Evolutionary conservation across 1,139 yeast genomes (phyloP).

Genomic region (Pichia sp.): DNA sequence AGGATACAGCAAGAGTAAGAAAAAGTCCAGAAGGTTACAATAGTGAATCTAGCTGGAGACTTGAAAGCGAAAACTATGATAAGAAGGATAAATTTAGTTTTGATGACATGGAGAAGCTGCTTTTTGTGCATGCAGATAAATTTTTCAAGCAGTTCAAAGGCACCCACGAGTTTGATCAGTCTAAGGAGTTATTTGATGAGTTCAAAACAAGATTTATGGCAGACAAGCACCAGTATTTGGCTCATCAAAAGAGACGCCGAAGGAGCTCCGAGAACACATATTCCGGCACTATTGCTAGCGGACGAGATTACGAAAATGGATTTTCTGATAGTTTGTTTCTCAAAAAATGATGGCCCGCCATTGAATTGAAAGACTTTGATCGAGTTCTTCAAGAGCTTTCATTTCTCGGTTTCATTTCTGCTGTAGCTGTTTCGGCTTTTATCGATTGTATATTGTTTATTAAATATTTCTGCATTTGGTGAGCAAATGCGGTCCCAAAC

Average conservation of each 20-base stretch:
- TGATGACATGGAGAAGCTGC: conserved; percentile 44
- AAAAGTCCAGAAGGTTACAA: neutral
- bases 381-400: too few relatives aligned
- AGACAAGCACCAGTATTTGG: conserved; percentile 34
- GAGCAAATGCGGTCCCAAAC: too few relatives aligned
- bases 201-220: conserved; percentile 48
- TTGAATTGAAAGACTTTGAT: too few relatives aligned
- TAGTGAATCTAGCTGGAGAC: neutral
- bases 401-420: too few relatives aligned
- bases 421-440: too few relatives aligned
- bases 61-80: neutral
- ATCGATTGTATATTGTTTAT: too few relatives aligned
- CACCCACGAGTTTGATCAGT: conserved; percentile 41
- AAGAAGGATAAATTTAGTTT: conserved; percentile 32
- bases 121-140: conserved; percentile 46
- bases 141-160: conserved; percentile 43
- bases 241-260: neutral
- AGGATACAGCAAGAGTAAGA: too few relatives aligned
- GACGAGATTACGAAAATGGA: neutral
- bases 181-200: conserved; percentile 46
- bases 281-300: neutral
- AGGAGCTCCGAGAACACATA: neutral
- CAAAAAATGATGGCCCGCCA: neutral
- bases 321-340: neutral
- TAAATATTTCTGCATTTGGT: too few relatives aligned